These are phyloP conservation scores for Babesia ovata DNA, from an alignment of 169 alveolate species.

Conservation along the genomic window DNA sequence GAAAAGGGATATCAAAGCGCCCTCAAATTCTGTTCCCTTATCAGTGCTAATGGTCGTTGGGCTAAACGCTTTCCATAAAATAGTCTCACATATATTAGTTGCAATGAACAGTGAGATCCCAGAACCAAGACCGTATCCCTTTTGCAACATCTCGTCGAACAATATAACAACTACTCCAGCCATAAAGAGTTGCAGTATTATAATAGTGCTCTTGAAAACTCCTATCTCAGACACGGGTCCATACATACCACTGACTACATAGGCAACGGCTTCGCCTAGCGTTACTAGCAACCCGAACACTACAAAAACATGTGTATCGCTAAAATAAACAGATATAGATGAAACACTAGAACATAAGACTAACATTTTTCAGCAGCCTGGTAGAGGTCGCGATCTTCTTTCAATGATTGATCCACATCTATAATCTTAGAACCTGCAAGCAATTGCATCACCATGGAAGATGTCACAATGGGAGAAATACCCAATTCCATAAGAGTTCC, in stretches of 20 bases:
- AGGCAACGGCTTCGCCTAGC: constrained; percentile 99
- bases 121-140: constrained; percentile 99
- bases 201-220: constrained; percentile 93
- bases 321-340: constrained; percentile 22
- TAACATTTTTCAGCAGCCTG: constrained; percentile 91
- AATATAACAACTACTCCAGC: constrained; percentile 99
- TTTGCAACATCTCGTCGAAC: constrained; percentile 98
- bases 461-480: constrained; percentile 97
- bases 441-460: constrained; percentile 99
- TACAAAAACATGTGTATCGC: neutral
- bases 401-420: constrained; percentile 96
- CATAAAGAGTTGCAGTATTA: constrained; percentile 94
- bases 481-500: constrained; percentile 99
- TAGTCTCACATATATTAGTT: constrained; percentile 98
- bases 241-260: constrained; percentile 96
- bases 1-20: constrained; percentile 97
- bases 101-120: constrained; percentile 99
- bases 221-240: constrained; percentile 98
- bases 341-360: constrained; percentile 1
- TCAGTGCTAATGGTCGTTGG: constrained; percentile 99
- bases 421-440: constrained; percentile 99
- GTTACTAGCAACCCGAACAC: constrained; percentile 97
- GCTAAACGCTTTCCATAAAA: constrained; percentile 98
- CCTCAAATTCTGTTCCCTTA: constrained; percentile 98
- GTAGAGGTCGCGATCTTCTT: constrained; percentile 97